Percentiles rank a stretch among this genome's conserved stretches.
Conservation (phyloP, 768 basidiomycete genomes). For the Leccinum incarnatum region DNA sequence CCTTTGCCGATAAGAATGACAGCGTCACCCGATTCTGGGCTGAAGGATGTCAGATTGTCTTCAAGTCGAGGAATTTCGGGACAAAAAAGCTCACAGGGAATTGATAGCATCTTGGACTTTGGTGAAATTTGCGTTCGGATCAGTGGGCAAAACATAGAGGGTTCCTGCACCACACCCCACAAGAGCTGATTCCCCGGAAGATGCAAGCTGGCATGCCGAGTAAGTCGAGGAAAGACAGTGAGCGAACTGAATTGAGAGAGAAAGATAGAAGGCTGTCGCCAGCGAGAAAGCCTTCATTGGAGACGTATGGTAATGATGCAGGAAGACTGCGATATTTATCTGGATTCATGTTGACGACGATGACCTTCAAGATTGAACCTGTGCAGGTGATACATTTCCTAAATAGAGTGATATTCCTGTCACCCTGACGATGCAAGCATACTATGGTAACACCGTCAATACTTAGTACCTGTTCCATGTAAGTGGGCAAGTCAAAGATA, state of each 20-base stretch:
- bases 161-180: slow-evolving; percentile 56
- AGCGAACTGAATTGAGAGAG: background rate
- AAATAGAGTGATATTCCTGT: background rate
- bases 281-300: slow-evolving; percentile 10
- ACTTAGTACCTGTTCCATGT: background rate
- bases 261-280: slow-evolving; percentile 4
- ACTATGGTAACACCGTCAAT: background rate
- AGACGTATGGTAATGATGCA: background rate
- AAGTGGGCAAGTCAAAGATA: background rate
- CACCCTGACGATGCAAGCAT: background rate
- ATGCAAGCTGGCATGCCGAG: slow-evolving; percentile 51
- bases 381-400: background rate
- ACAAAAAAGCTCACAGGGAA: slow-evolving; percentile 46
- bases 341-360: background rate
- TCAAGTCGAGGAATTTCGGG: background rate
- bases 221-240: slow-evolving; percentile 46
- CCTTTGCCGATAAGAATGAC: background rate
- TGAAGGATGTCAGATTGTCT: background rate
- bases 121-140: slow-evolving; percentile 44
- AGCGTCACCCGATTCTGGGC: background rate
- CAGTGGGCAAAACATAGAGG: slow-evolving; percentile 53
- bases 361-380: background rate
- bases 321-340: background rate
- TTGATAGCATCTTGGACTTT: slow-evolving; percentile 54
- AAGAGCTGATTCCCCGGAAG: slow-evolving; percentile 40